These are phyloP conservation scores for Backusella liffmaniae DNA, from an alignment of 192 early-diverging fungal genomes.

Conservation along the genomic window DNA sequence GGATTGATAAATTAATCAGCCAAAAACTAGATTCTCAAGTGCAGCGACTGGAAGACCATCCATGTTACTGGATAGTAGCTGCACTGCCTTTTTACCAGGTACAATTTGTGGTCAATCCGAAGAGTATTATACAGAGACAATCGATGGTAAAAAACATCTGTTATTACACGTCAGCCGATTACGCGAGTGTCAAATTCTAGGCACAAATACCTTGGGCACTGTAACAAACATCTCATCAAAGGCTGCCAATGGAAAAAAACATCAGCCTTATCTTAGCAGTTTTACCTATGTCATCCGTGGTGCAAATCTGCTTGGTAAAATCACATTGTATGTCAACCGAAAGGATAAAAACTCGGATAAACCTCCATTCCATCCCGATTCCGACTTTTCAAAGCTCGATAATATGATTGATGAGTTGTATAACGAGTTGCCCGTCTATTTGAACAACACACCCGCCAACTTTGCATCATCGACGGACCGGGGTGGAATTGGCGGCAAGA, in stretches of 20 bases:
- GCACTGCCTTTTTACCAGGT: slow-evolving; percentile 48
- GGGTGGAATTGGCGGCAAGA: slow-evolving; percentile 21
- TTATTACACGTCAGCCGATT: background rate
- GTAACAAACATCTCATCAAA: background rate
- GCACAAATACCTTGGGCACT: background rate
- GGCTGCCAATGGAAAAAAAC: slow-evolving; percentile 45
- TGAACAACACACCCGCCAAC: slow-evolving; percentile 39
- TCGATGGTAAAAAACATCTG: background rate
- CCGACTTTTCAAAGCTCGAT: slow-evolving; percentile 47
- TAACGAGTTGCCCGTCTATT: slow-evolving; percentile 27
- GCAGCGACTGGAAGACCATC: slow-evolving; percentile 47
- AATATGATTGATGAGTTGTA: slow-evolving; percentile 35
- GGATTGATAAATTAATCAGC: background rate
- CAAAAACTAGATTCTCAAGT: slow-evolving; percentile 31
- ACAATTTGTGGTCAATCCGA: background rate
- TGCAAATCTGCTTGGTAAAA: slow-evolving; percentile 41
- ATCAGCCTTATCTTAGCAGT: slow-evolving; percentile 76
- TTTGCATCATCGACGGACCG: slow-evolving; percentile 4
- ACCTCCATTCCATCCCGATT: slow-evolving; percentile 39
- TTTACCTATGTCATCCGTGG: slow-evolving; percentile 41
- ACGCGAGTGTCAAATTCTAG: background rate
- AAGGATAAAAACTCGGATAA: slow-evolving; percentile 30
- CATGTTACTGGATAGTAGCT: slow-evolving; percentile 47
- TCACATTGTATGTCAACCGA: slow-evolving; percentile 46
- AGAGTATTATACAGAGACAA: slow-evolving; percentile 6